Evolutionary conservation across 495 filamentous ascomycete species (phyloP), one percentile per base, ranked within the genome.

Genomic region (Penicillium macrosclerotiorum): DNA sequence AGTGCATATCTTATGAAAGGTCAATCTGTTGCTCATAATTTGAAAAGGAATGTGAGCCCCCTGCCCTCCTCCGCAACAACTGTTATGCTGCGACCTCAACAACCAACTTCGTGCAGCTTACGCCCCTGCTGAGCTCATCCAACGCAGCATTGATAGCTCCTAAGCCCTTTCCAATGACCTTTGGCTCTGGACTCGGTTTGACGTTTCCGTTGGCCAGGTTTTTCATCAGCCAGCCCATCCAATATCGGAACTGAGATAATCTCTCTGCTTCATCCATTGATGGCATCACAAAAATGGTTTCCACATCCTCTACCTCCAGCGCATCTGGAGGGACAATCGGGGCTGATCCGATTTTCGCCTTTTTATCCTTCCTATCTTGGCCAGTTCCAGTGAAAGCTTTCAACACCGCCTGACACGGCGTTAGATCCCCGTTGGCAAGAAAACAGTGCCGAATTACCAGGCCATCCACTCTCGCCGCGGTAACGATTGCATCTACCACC

Each of bases 51-150:
- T n/a, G n/a, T n/a, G n/a, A n/a, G n/a, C n/a, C n/a, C n/a, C n/a
- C n/a, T n/a, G n/a, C n/a, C n/a, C n/a, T n/a, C n/a, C n/a, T n/a
- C n/a, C n/a, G n/a, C n/a, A n/a, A n/a, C n/a, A 27, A 27, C 19
- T 40, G 39, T 65, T 48, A 67, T 41, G 58, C 59, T 18, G 47
- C 54, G 60, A 74, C 30, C 50, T 72, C 69, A 52, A 75, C 52
- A 44, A 76, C 63, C 54, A 77, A 59, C 60, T 75, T 78, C 31
- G 43, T 55, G 47, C 75, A 73, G 44, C 74, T 78, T 8, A 79
- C 75, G 6, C 76, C 73, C 18, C 18, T 50, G 18, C 42, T 57
- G 35, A 77, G 31, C 16, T 37, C 38, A 42, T 78, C 72, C 46
- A 78, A 63, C 17, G 59, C 76, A 27, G 56, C 54, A 57, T 75